Base-by-base conservation (phyloP, 139 green algal genomes). In the Picochlorum sp. region DNA sequence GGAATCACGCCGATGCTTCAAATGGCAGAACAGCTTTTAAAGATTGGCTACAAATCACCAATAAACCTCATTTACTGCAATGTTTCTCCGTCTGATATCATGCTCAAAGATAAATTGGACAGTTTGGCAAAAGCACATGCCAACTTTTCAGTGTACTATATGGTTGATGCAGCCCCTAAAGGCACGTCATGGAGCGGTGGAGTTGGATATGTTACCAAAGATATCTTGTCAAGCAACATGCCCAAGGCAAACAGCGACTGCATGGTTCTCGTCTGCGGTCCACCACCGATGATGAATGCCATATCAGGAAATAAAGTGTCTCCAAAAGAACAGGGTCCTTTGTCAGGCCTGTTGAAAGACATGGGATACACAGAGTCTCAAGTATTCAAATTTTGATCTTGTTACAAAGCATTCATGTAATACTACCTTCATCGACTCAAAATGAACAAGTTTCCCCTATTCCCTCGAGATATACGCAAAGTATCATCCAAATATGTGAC, bases 401-500 rank as follows among this genome's bases (percentile, higher is more conserved):
- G 4, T 30, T 30, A 30, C 28, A 30, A 30, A 30, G 28, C 28
- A 30, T 30, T 10, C 11, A 47, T 24, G 41, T 62, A 15, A 45
- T 62, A 30, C 28, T 7, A 30, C 28, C 28, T 45, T 47, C 6
- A 45, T 21, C 44, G 14, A 30, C n/a, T 45, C 14, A 80, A 64
- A 18, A 87, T 61, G 47, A 87, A 87, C n/a, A 86, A 65, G 60
- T 81, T 83, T 49, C 81, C 81, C 62, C 78, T 85, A 70, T 91
- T 80, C 1, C 83, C 85, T 3, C 85, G 52, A 28, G 71, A 79
- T 9, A 91, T 70, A 2, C 85, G 73, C 47, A 91, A 45, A 15
- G 90, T 80, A 26, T 85, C 71, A 24, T 91, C 85, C n/a, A 91
- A 49, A 61, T 85, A 91, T 1, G 85, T 91, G 16, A 78, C 77